Evolutionary conservation across 108 stramenopile species (phyloP), one percentile per base, ranked within the genome.

Genomic region (Mediolabrus comicus): DNA sequence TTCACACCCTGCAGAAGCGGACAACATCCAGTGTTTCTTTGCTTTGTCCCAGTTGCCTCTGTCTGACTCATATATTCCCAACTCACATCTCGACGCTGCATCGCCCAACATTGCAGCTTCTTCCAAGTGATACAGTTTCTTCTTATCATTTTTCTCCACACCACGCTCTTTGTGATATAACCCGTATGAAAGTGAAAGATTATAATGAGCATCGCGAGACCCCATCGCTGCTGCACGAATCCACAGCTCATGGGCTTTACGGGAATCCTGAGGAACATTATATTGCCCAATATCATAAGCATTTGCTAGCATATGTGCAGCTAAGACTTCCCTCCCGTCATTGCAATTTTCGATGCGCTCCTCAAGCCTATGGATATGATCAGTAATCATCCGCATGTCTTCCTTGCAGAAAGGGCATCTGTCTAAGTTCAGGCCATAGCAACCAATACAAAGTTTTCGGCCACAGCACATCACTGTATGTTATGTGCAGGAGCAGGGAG

Each of bases 21-120:
- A 41, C 19, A 65, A 41, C 19, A 51, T 16, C 38, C 39, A 64
- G 25, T 64, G 63, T 32, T 52, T 64, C 27, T 39, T 64, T 11
- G 63, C 63, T 43, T 25, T 41, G 11, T 65, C 43, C 28, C 14
- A 29, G 25, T 49, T 52, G 25, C 63, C 63, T n/a, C 16, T 49
- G 3, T 52, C 7, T 4, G 5, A 5, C 41, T 65, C 63, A 16
- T 49, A 27, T 5, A 2, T 24, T 13, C 63, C 63, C 17, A 65
- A 22, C 13, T 52, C 1, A n/a, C 22, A 27, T 25, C 63, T 39
- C 10, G 38, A n/a, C 25, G 16, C 28, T 30, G 35, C 26, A 65
- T 65, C 36, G 10, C 63, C 63, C 27, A 27, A 16, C 49, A 65
- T 65, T 11, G 63, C 63, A 2, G 63, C 63, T 2, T 41, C 19